Evolutionary conservation across 2,329 filamentous ascomycete genomes (phyloP), one percentile per base, ranked within the genome.

Genomic region (Botrytis byssoidea): DNA sequence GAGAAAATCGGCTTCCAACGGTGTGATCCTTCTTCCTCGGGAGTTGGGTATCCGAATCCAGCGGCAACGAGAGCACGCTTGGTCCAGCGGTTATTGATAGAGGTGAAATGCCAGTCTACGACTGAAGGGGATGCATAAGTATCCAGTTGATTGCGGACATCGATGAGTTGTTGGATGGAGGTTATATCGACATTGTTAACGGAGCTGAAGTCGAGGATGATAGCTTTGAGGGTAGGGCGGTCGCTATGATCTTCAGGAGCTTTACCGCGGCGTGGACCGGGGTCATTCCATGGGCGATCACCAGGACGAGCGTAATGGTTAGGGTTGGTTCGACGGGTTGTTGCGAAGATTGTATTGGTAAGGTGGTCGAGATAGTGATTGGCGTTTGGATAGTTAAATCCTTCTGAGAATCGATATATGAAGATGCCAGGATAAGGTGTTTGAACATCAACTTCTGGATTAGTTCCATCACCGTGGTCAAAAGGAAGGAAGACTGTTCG

Each of bases 21-120:
- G 76, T 89, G 72, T 83, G 84, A 10, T 81, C 82, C 37, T 20
- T 68, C 75, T n/a, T 77, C 77, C 22, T 85, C 85, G 20, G 84
- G 79, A 0, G 90, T 89, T 3, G 94, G 94, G 81, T 92, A 94
- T 2, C 95, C 95, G 80, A 98, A 98, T 20, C 95, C 95, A 37
- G 92, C 95, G 2, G 93, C 90, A 6, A 91, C 92, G 61, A 98
- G 90, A 7, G 93, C 95, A 46, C 94, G 92, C 85, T 97, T 97
- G 37, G 94, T 95, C 95, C 95, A 98, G 73, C 93, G 89, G 85
- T 96, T 98, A 84, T 91, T 94, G 84, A 98, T 92, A 83, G 91
- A 92, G n/a, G 95, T 93, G 76, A 98, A 91, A 83, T 98, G 96
- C 95, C 95, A 98, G 81, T 98, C 94, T 7, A 98, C 95, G 3